Percentiles rank a stretch among this genome's conserved stretches.
phyloP scores from a whole-genome alignment of 768 basidiomycete genomes.

The Podaxis sp. region DNA sequence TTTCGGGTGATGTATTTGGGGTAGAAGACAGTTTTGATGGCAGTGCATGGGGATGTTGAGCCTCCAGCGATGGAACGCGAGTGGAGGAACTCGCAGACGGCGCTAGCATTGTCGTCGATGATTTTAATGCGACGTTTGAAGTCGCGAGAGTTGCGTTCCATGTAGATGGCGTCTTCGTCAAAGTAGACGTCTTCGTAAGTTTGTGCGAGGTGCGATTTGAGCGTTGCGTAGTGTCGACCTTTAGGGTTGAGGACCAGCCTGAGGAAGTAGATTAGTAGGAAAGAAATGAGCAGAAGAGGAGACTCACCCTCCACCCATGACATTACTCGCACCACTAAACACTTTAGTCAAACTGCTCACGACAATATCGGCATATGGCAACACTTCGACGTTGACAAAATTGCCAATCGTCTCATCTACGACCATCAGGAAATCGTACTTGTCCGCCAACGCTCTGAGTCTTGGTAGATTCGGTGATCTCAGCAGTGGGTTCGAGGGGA shows the following conservation, averaged over 20 bases:
- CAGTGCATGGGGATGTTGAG: conserved; percentile 28
- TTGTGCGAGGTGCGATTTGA: conserved; percentile 58
- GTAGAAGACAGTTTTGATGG: conserved; percentile 84
- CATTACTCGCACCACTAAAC: conserved; percentile 92
- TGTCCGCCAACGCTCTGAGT: conserved; percentile 78
- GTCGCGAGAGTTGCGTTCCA: conserved; percentile 98
- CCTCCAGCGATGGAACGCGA: conserved; percentile 50
- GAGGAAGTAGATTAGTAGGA: neutral
- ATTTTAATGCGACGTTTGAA: conserved; percentile 70
- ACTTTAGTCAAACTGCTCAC: conserved; percentile 92
- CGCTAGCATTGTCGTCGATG: conserved; percentile 83
- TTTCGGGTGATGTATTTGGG: conserved; percentile 76
- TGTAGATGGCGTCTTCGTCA: conserved; percentile 88
- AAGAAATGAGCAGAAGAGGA: neutral
- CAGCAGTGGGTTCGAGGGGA: conserved; percentile 93
- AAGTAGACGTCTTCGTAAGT: conserved; percentile 86
- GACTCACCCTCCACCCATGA: conserved; percentile 94
- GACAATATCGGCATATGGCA: conserved; percentile 84
- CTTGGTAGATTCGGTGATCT: conserved; percentile 77
- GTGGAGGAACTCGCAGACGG: conserved; percentile 75
- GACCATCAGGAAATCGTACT: conserved; percentile 84
- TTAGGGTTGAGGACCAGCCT: conserved; percentile 89
- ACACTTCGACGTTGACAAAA: conserved; percentile 88
- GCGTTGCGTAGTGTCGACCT: conserved; percentile 59
- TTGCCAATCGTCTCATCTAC: conserved; percentile 96